A percentile compares a stretch with the other conserved stretches of the same genome.
Evolutionary conservation across 108 stramenopile genomes (phyloP).

Genomic region (Cyclotella atomus): DNA sequence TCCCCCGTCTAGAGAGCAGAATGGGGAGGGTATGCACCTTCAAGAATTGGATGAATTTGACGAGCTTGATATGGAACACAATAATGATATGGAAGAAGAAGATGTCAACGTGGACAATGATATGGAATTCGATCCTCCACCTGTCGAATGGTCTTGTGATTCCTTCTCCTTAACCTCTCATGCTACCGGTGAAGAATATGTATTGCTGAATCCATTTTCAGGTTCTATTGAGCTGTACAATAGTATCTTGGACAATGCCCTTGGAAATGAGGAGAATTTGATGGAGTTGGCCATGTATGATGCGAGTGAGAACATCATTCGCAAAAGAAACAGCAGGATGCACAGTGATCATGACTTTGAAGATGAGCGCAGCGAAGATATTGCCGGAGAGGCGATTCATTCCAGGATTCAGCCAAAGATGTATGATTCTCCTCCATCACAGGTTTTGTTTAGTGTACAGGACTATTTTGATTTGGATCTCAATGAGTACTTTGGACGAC

Average conservation of each 20-base stretch:
- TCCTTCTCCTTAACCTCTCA: constrained; percentile 53
- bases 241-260: constrained; percentile 40
- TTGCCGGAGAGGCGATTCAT: constrained; percentile 47
- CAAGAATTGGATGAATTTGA: constrained; percentile 8
- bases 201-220: constrained; percentile 66
- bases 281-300: constrained; percentile 45
- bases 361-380: constrained; percentile 30
- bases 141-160: constrained; percentile 66
- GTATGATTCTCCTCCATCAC: constrained; percentile 31
- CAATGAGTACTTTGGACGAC: constrained; percentile 50
- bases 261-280: constrained; percentile 28
- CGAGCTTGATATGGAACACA: constrained; percentile 23
- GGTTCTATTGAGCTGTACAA: constrained; percentile 47
- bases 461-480: constrained; percentile 59
- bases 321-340: constrained; percentile 13
- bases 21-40: background rate
- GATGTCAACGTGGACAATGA: constrained; percentile 8
- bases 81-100: constrained; percentile 17
- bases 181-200: constrained; percentile 46
- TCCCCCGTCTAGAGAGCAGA: constrained; percentile 10
- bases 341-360: background rate
- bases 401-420: constrained; percentile 8
- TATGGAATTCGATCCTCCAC: constrained; percentile 50
- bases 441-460: constrained; percentile 40
- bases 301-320: constrained; percentile 18